Evolutionary conservation across 208 protist genomes (phyloP), one percentile per base, ranked within the genome.

Genomic region (Acanthamoeba lenticulata): DNA sequence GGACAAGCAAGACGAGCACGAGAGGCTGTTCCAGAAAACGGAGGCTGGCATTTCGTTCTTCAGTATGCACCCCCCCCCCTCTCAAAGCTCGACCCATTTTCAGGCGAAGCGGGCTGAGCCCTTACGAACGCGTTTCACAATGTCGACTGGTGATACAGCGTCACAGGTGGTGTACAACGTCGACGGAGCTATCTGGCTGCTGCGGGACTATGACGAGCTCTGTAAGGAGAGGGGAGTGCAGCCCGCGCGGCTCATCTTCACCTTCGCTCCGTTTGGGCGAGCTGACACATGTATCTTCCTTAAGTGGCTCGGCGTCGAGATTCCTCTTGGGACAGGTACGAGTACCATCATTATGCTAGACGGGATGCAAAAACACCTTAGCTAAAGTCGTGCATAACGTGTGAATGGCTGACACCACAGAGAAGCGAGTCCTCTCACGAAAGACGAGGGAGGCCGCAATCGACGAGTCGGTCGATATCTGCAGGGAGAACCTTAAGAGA

Each of bases 131-230:
- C 38, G 36, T 77, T 67, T 9, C 29, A 4, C 21, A 1, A 24
- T 55, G 15, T 27, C 60, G 60, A 7, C 60, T 27, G 60, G 4
- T 27, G 62, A 6, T 77, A 34, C 74, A 85, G 74, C 74, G 44
- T 85, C 74, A 2, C 74, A 85, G 44, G 74, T 85, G 24, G 74
- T 85, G 44, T 85, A 85, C n/a, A 85, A 85, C 74, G 74, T 85
- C 27, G 74, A 85, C 29, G 74, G 27, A 19, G 74, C 74, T 4
- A 85, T 85, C 24, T 85, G 74, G 74, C 19, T 85, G 74, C 44
- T 85, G 40, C 19, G 74, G 9, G 74, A 85, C 42, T 85, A 85
- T 24, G 74, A 85, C 45, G 74, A 85, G n/a, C 74, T 85, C 74
- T 85, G 74, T 40, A 85, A 85, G 74, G 38, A 47, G 74, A 85